Conservation (phyloP, 164 flowering plant species). For the Cinnamomum micranthum region DNA sequence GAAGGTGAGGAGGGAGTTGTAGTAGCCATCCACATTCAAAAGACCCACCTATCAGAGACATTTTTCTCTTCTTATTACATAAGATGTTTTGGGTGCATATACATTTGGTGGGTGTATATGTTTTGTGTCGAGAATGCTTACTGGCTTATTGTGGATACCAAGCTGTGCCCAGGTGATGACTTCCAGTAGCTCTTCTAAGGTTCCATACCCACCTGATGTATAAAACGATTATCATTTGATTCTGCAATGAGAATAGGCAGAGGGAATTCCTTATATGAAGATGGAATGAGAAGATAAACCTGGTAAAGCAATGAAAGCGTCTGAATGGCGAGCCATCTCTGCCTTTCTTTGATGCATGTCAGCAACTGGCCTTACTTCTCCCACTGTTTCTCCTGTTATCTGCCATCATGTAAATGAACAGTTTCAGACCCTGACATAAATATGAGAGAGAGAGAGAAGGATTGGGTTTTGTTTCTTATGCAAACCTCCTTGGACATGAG, state of each 20-base stretch:
- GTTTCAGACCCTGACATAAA: not conserved
- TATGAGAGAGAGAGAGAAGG: not conserved
- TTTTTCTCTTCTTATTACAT: not conserved
- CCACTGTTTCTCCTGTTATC: slow-evolving; percentile 38
- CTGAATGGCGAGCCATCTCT: slow-evolving; percentile 42
- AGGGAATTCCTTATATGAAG: slow-evolving; percentile 17
- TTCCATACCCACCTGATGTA: slow-evolving; percentile 61
- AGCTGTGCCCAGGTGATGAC: slow-evolving; percentile 82
- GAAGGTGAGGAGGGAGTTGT: slow-evolving; percentile 52
- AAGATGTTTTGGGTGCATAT: not conserved
- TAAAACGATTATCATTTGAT: not conserved
- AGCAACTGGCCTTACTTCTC: slow-evolving; percentile 33
- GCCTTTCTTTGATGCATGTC: slow-evolving; percentile 45
- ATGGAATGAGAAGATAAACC: slow-evolving; percentile 13
- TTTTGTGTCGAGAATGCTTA: slow-evolving; percentile 10
- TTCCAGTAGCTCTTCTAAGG: slow-evolving; percentile 59
- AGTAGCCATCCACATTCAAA: slow-evolving; percentile 71
- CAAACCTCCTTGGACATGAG: slow-evolving; percentile 37
- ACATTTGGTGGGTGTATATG: not conserved
- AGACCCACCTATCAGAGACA: slow-evolving; percentile 46
- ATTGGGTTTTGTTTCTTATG: not conserved
- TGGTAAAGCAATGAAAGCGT: slow-evolving; percentile 39
- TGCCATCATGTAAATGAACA: slow-evolving; percentile 4
- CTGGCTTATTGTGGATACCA: slow-evolving; percentile 71
- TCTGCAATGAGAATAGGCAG: not conserved